These are phyloP conservation scores for Trichomonascaceae sp. DNA, from an alignment of 1,139 yeast genomes.

Conservation along the genomic window DNA sequence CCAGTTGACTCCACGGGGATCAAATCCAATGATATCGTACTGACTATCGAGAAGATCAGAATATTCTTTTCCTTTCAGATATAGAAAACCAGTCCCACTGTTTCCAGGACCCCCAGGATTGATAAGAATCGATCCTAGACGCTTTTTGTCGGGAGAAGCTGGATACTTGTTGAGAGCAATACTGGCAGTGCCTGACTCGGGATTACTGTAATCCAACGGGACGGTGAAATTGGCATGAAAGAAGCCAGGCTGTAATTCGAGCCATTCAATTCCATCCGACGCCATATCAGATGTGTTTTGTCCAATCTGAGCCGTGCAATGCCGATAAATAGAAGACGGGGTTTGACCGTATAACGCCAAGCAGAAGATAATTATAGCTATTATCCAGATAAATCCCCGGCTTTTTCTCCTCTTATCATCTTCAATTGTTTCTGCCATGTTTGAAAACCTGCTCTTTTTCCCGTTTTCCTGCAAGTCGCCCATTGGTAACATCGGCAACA, in stretches of 20 bases:
- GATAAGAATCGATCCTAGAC: slow-evolving; percentile 14
- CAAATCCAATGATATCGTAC: slow-evolving; percentile 18
- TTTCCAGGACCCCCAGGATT: slow-evolving; percentile 19
- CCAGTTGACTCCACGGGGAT: slow-evolving; percentile 10
- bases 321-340: neutral
- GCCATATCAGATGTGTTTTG: neutral
- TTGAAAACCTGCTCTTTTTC: neutral
- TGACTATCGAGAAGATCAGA: slow-evolving; percentile 13
- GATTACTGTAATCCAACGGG: slow-evolving; percentile 15
- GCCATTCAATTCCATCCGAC: neutral
- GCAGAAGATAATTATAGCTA: neutral
- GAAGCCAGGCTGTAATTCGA: neutral
- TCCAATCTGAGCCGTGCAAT: neutral
- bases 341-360: neutral
- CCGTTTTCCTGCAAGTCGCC: neutral
- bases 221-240: neutral
- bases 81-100: slow-evolving; percentile 14
- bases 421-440: neutral
- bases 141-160: slow-evolving; percentile 9
- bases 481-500: neutral
- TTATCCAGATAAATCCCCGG: neutral
- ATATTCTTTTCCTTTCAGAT: slow-evolving; percentile 10
- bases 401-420: neutral
- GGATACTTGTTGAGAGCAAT: slow-evolving; percentile 13
- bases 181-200: slow-evolving; percentile 12